These are phyloP conservation scores for Coniochaeta hoffmannii DNA, from an alignment of 2,329 filamentous ascomycete genomes.

Conservation along the genomic window DNA sequence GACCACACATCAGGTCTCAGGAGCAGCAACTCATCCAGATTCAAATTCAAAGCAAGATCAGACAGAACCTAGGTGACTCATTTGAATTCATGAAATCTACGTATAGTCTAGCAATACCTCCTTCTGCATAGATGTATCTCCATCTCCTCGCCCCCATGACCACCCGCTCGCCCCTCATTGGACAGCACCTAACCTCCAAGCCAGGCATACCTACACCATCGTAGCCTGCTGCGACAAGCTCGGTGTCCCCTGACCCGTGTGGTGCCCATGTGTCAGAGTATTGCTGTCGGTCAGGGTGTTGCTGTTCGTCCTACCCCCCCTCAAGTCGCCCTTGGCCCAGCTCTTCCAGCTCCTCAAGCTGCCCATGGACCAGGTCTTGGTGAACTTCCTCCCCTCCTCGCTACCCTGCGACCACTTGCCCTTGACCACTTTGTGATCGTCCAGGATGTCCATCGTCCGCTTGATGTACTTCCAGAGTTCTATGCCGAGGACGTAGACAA, in stretches of 20 bases:
- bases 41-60: no score
- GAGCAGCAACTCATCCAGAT: no score
- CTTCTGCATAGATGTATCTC: background rate
- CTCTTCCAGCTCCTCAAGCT: constrained; percentile 37
- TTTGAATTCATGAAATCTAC: background rate
- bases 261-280: background rate
- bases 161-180: background rate
- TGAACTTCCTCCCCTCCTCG: constrained; percentile 35
- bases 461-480: constrained; percentile 68
- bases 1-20: background rate
- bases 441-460: constrained; percentile 44
- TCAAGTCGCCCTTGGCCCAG: constrained; percentile 18
- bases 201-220: background rate
- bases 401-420: constrained; percentile 47
- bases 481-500: constrained; percentile 59
- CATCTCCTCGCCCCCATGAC: background rate
- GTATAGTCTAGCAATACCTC: no score
- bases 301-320: background rate
- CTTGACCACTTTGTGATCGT: constrained; percentile 41
- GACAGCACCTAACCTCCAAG: background rate
- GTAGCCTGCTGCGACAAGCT: background rate
- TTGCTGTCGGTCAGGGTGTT: background rate
- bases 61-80: no score
- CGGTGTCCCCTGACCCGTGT: background rate
- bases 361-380: constrained; percentile 42